Evolutionary conservation across 2,329 filamentous ascomycete species (phyloP).

Genomic region (Alternaria burnsii): DNA sequence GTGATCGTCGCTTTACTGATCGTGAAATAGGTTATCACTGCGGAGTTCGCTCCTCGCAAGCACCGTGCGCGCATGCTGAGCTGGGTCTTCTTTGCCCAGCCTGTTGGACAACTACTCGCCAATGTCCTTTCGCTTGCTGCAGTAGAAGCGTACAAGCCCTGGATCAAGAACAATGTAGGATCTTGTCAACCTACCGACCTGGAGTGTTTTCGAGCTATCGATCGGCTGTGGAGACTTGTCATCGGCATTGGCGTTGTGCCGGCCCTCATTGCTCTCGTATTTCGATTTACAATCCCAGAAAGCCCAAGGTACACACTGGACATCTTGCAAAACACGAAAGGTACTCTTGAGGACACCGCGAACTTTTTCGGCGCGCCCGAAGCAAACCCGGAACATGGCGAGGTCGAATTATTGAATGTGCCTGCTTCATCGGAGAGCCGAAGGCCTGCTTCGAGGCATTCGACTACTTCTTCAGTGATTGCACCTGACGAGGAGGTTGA

Average conservation of each 20-base stretch:
- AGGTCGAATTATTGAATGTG: slow-evolving; percentile 39
- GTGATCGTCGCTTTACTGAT: slow-evolving; percentile 1
- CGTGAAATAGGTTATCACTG: slow-evolving; percentile 40
- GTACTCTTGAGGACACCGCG: slow-evolving; percentile 45
- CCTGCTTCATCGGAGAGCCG: slow-evolving; percentile 7
- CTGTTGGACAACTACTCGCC: slow-evolving; percentile 50
- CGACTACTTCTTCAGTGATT: slow-evolving; percentile 37
- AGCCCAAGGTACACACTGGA: slow-evolving; percentile 52
- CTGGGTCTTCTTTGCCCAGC: slow-evolving; percentile 55
- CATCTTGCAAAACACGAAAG: slow-evolving; percentile 47
- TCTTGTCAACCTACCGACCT: slow-evolving; percentile 29
- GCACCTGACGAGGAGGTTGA: slow-evolving; percentile 37
- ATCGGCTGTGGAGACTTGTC: slow-evolving; percentile 52
- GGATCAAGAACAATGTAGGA: slow-evolving; percentile 28
- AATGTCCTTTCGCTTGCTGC: slow-evolving; percentile 42
- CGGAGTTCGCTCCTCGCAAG: slow-evolving; percentile 51
- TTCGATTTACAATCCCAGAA: slow-evolving; percentile 54
- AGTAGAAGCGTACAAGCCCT: slow-evolving; percentile 37
- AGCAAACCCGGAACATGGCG: slow-evolving; percentile 33
- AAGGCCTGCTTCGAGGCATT: slow-evolving; percentile 19
- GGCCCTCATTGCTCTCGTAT: slow-evolving; percentile 38
- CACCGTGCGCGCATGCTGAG: slow-evolving; percentile 53
- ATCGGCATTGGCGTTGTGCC: slow-evolving; percentile 53
- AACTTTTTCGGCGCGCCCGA: slow-evolving; percentile 42
- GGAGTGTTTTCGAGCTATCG: slow-evolving; percentile 44